These are phyloP conservation scores for Protomyces inouyei DNA, from an alignment of 1,139 yeast species.

Conservation along the genomic window DNA sequence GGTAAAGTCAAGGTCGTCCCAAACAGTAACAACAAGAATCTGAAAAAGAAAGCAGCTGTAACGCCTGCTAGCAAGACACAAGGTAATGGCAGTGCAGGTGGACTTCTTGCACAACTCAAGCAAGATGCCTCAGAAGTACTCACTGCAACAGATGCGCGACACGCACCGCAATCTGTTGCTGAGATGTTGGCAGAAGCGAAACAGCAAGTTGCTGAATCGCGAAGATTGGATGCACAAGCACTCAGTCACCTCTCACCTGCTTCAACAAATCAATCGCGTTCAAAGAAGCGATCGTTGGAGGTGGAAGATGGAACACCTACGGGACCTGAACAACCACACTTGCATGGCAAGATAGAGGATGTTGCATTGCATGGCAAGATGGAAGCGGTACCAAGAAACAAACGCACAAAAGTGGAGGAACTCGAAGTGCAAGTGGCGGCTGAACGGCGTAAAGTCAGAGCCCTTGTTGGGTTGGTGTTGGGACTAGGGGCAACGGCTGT, in stretches of 20 bases:
- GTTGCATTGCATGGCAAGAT: slow-evolving; percentile 10
- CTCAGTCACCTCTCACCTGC: not conserved
- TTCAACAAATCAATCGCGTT: not conserved
- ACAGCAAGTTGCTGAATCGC: slow-evolving; percentile 20
- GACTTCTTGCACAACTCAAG: not conserved
- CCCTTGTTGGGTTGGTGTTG: slow-evolving; percentile 28
- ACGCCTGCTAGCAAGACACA: not conserved
- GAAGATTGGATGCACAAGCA: slow-evolving; percentile 11
- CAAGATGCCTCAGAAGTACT: not conserved
- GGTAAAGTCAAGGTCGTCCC: not conserved
- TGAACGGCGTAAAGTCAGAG: slow-evolving; percentile 29
- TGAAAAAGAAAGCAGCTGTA: not conserved
- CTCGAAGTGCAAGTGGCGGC: slow-evolving; percentile 28
- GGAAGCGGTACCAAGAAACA: slow-evolving; percentile 1
- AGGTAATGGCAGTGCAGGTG: not conserved
- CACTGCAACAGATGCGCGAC: not conserved
- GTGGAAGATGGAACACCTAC: slow-evolving; percentile 2
- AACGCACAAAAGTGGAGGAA: slow-evolving; percentile 24
- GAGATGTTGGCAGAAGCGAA: slow-evolving; percentile 20
- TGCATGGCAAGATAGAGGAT: not conserved
- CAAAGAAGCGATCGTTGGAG: slow-evolving; percentile 9
- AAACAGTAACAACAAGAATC: not conserved
- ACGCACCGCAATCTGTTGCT: slow-evolving; percentile 12
- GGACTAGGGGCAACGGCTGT: slow-evolving; percentile 29
- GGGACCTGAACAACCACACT: not conserved